These are phyloP conservation scores for Oryza nivara DNA, from an alignment of 176 grass and related monocot species.

Conservation along the genomic window DNA sequence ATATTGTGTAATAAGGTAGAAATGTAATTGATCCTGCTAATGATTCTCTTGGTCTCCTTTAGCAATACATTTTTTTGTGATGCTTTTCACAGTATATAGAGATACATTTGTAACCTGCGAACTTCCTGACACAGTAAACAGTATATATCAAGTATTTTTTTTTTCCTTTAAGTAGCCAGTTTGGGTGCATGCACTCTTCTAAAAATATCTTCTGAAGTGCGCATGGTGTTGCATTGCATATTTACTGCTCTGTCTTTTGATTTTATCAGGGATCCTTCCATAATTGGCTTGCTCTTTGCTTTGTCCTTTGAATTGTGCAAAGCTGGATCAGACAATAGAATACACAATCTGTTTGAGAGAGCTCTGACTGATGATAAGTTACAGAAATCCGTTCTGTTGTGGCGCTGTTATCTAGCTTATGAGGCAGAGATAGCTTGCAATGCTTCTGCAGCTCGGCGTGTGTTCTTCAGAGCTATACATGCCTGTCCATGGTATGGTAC, in stretches of 20 bases:
- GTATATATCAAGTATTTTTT: slow-evolving; percentile 2
- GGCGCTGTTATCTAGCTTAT: slow-evolving; percentile 89
- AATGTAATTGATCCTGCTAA: slow-evolving; percentile 8
- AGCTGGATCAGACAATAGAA: slow-evolving; percentile 77
- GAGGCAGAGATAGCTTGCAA: slow-evolving; percentile 69
- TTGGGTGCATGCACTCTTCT: not conserved
- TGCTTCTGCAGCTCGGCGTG: slow-evolving; percentile 68
- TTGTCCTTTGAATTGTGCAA: slow-evolving; percentile 85
- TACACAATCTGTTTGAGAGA: slow-evolving; percentile 90
- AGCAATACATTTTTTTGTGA: not conserved
- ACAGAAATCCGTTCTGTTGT: slow-evolving; percentile 90
- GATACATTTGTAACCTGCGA: slow-evolving; percentile 7
- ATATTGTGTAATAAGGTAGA: not conserved
- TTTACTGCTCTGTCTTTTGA: slow-evolving; percentile 31
- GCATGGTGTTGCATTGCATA: slow-evolving; percentile 18
- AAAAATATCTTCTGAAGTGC: slow-evolving; percentile 1
- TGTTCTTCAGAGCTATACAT: slow-evolving; percentile 99
- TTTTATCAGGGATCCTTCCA: slow-evolving; percentile 67
- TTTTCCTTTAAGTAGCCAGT: not conserved
- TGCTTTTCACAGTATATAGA: slow-evolving; percentile 1
- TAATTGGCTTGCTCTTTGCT: slow-evolving; percentile 77
- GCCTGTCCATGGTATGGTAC: slow-evolving; percentile 82
- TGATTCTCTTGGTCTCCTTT: not conserved
- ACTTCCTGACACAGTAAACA: not conserved
- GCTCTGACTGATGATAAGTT: slow-evolving; percentile 80